Evolutionary conservation across 345 rosid species (phyloP).

Genomic region (Eucalyptus guilfoylei): DNA sequence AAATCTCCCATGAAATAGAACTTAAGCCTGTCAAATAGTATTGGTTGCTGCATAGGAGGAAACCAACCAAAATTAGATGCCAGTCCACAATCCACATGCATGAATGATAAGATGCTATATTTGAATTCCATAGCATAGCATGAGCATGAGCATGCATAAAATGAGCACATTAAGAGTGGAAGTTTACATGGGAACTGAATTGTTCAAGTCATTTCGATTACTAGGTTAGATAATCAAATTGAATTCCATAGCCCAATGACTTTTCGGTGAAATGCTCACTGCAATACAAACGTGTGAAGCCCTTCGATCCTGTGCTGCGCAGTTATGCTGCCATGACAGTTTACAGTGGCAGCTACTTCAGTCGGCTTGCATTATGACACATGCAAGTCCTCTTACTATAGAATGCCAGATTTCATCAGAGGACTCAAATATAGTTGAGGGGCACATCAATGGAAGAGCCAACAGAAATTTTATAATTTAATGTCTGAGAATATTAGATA

Average conservation of each 20-base stretch:
- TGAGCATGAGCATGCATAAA: not conserved
- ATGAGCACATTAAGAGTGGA: not conserved
- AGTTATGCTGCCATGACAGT: too few relatives aligned
- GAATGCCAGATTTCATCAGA: too few relatives aligned
- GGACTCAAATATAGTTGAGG: too few relatives aligned
- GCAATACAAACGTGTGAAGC: too few relatives aligned
- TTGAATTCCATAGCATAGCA: not conserved
- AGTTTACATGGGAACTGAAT: not conserved
- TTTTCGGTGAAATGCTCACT: too few relatives aligned
- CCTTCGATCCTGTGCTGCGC: too few relatives aligned
- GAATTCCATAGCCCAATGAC: not conserved
- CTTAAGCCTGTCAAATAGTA: constrained; percentile 19
- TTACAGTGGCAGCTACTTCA: too few relatives aligned
- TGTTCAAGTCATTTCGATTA: not conserved
- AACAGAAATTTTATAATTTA: too few relatives aligned
- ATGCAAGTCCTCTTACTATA: too few relatives aligned
- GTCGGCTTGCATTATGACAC: too few relatives aligned
- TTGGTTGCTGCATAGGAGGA: constrained; percentile 42
- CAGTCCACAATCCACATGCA: not conserved
- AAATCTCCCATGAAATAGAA: constrained; percentile 75
- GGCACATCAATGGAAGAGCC: too few relatives aligned
- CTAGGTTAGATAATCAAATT: not conserved
- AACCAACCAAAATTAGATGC: not conserved
- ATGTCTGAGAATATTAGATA: too few relatives aligned
- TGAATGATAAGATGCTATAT: not conserved